A percentile compares a stretch with the other conserved stretches of the same genome.
Conservation (phyloP, 352 stramenopile species). For the Phytophthora aleatoria region DNA sequence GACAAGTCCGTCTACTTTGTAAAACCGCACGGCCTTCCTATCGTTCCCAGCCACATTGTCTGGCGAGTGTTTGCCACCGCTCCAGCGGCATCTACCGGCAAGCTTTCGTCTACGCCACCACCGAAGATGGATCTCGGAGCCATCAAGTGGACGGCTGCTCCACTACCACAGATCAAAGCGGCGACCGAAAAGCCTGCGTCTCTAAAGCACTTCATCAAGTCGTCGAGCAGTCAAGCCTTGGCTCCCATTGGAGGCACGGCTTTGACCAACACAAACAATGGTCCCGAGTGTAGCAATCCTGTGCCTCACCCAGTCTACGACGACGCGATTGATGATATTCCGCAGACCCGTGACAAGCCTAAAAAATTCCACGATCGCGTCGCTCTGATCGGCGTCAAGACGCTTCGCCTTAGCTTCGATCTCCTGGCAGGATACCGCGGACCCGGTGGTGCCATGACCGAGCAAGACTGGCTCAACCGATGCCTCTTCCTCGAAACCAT, state of each 20-base stretch:
- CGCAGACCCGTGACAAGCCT: constrained; percentile 41
- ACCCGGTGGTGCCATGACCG: constrained; percentile 52
- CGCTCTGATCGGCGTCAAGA: constrained; percentile 41
- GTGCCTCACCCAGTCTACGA: constrained; percentile 40
- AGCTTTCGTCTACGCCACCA: constrained; percentile 7
- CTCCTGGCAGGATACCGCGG: constrained; percentile 52
- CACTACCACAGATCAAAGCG: constrained; percentile 49
- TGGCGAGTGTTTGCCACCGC: constrained; percentile 24
- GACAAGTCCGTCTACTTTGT: constrained; percentile 18
- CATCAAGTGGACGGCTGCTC: constrained; percentile 21
- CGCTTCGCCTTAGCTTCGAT: constrained; percentile 49
- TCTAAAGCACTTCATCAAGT: constrained; percentile 39
- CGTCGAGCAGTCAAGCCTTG: constrained; percentile 25
- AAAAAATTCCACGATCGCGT: constrained; percentile 46
- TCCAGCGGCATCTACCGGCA: background rate
- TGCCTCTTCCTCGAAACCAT: constrained; percentile 82
- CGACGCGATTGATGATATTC: constrained; percentile 34
- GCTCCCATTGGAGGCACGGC: background rate
- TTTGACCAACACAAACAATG: constrained; percentile 2
- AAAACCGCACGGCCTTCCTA: constrained; percentile 25
- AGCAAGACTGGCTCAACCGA: constrained; percentile 65
- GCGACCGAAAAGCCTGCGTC: constrained; percentile 30
- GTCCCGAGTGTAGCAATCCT: constrained; percentile 41
- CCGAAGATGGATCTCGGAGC: constrained; percentile 8
- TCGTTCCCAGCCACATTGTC: constrained; percentile 19